These are phyloP conservation scores for Trichothecium sympodiale DNA, from an alignment of 2,329 filamentous ascomycete species.

Conservation along the genomic window DNA sequence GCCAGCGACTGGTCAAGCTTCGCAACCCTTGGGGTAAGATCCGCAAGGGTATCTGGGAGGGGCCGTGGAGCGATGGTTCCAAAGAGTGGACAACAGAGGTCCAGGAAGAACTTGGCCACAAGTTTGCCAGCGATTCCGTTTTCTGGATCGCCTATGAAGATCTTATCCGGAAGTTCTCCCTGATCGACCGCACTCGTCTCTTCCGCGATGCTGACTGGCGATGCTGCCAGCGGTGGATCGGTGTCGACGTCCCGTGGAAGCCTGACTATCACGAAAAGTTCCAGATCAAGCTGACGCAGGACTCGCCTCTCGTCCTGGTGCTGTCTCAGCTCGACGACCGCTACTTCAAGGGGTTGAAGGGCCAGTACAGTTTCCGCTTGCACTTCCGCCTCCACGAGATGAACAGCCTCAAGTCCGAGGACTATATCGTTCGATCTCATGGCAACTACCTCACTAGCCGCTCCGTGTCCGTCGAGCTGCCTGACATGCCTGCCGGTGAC, in stretches of 20 bases:
- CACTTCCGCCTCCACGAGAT: conserved; percentile 39
- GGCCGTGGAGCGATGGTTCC: conserved; percentile 47
- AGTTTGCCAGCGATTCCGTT: conserved; percentile 50
- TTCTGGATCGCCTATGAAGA: conserved; percentile 56
- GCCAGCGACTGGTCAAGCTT: conserved; percentile 45
- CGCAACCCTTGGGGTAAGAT: conserved; percentile 50
- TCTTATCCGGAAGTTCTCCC: conserved; percentile 49
- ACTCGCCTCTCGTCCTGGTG: conserved; percentile 47
- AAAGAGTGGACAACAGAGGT: conserved; percentile 51
- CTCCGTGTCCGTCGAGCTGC: conserved; percentile 47
- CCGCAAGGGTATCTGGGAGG: conserved; percentile 48
- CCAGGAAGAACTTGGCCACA: conserved; percentile 45
- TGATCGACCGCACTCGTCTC: conserved; percentile 50
- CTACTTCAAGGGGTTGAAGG: conserved; percentile 50
- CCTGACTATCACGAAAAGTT: conserved; percentile 52
- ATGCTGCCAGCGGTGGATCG: conserved; percentile 48
- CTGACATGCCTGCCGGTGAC: conserved; percentile 41
- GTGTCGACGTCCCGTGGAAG: conserved; percentile 51
- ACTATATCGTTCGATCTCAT: conserved; percentile 49
- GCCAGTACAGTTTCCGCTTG: conserved; percentile 42
- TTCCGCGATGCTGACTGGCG: conserved; percentile 48
- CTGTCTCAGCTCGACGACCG: conserved; percentile 51
- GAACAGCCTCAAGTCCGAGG: conserved; percentile 38
- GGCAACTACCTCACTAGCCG: conserved; percentile 47
- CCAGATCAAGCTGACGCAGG: conserved; percentile 41